These are phyloP conservation scores for Calonectria pseudoreteaudii DNA, from an alignment of 2,329 filamentous ascomycete species.

Conservation along the genomic window DNA sequence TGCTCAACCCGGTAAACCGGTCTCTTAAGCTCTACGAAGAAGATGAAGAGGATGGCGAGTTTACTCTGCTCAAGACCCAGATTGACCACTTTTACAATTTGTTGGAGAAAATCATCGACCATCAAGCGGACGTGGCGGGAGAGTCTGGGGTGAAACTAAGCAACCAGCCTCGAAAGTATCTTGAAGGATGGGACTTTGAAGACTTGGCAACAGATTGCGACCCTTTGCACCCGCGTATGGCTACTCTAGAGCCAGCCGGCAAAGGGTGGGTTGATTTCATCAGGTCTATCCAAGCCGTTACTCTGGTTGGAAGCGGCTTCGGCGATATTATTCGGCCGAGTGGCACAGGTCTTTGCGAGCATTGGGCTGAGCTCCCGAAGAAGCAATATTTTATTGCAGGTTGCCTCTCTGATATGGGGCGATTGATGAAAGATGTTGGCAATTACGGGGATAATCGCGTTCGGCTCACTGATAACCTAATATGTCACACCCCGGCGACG, in stretches of 20 bases:
- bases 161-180: slow-evolving; percentile 25
- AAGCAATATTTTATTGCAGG: slow-evolving; percentile 17
- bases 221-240: slow-evolving; percentile 32
- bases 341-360: neutral
- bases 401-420: neutral
- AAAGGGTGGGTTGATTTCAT: slow-evolving; percentile 42
- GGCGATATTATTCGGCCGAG: slow-evolving; percentile 34
- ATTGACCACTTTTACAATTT: slow-evolving; percentile 33
- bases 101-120: slow-evolving; percentile 42
- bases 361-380: slow-evolving; percentile 21
- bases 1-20: neutral
- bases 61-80: slow-evolving; percentile 24
- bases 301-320: slow-evolving; percentile 37
- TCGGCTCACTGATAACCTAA: neutral
- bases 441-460: neutral
- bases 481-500: slow-evolving; percentile 1
- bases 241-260: slow-evolving; percentile 20
- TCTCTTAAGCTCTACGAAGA: neutral
- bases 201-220: slow-evolving; percentile 37
- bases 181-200: slow-evolving; percentile 47
- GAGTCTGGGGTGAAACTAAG: slow-evolving; percentile 23
- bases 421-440: neutral
- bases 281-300: slow-evolving; percentile 33
- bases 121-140: slow-evolving; percentile 30
- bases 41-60: neutral